phyloP scores from a whole-genome alignment of 345 rosid species.

The Citrus sp. region DNA sequence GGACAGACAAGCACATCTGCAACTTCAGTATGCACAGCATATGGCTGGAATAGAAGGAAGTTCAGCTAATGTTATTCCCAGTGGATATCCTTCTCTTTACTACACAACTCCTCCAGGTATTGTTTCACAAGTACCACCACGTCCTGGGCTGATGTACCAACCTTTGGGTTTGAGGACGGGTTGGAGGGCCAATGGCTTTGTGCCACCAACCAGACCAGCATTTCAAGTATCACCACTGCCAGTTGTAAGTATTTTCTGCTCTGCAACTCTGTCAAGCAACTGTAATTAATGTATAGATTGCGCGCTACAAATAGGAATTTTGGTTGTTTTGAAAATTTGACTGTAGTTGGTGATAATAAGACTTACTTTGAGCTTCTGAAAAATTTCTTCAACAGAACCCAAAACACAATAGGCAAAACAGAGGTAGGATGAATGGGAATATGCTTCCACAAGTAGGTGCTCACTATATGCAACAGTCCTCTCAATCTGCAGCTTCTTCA shows the following conservation, averaged over 20 bases:
- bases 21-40: neutral
- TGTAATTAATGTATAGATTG: neutral
- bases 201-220: conserved; percentile 45
- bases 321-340: neutral
- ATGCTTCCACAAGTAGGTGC: conserved; percentile 30
- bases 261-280: neutral
- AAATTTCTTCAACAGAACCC: conserved; percentile 33
- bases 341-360: neutral
- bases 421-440: conserved; percentile 44
- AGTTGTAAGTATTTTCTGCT: conserved; percentile 28
- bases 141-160: conserved; percentile 53
- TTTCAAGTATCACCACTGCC: conserved; percentile 49
- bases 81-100: conserved; percentile 55
- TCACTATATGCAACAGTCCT: conserved; percentile 38
- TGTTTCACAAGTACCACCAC: conserved; percentile 46
- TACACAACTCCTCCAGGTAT: conserved; percentile 52
- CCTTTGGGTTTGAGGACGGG: conserved; percentile 53
- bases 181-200: conserved; percentile 50
- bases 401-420: conserved; percentile 47
- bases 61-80: conserved; percentile 49
- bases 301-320: neutral
- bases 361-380: neutral
- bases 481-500: conserved; percentile 30
- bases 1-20: conserved; percentile 16
- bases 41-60: conserved; percentile 47